Base-by-base conservation (phyloP, 495 filamentous ascomycete genomes). In the Pseudoneurospora amorphoporcata region DNA sequence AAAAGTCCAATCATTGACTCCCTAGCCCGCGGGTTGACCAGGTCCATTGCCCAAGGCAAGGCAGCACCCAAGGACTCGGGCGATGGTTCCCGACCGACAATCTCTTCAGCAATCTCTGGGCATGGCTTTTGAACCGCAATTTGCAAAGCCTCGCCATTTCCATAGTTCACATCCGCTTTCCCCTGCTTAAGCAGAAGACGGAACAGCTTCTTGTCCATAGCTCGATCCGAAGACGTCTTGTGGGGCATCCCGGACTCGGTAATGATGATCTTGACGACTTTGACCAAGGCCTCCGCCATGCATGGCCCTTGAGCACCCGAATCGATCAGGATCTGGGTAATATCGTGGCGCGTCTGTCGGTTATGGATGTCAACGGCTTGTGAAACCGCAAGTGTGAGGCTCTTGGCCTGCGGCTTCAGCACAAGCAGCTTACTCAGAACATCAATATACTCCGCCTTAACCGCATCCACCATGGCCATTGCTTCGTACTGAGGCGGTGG, bases 81-180 rank as follows among this genome's bases (percentile, higher is more conserved):
- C 12, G 79, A 76, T 14, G 81, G 80, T 9, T 80, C 76, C 42
- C 75, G 78, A 9, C 72, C 70, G 12, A 84, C 43, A 40, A 80
- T 81, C 58, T 79, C 77, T 65, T 80, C 80, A 7, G 78, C 72
- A 19, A 85, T 58, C 17, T 81, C 81, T 0, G 72, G 61, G 41
- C 78, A 79, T 0, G 75, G 68, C 8, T 78, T 71, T 9, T 78
- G 72, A 3, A 80, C 80, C 3, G 82, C 83, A 53, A 81, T 70
- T 47, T 83, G 79, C 8, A 85, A 73, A 19, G 81, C 78, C 68
- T 79, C 73, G 2, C 82, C 83, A 10, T 74, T 73, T 17, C 76
- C 76, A 35, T 80, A 71, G 69, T 85, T 77, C 7, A 85, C 75
- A 69, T 85, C 83, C 17, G 82, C 82, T n/a, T 76, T 80, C 4